Evolutionary conservation across 352 stramenopile genomes (phyloP), one percentile per base, ranked within the genome.

Genomic region (Pythium biforme): DNA sequence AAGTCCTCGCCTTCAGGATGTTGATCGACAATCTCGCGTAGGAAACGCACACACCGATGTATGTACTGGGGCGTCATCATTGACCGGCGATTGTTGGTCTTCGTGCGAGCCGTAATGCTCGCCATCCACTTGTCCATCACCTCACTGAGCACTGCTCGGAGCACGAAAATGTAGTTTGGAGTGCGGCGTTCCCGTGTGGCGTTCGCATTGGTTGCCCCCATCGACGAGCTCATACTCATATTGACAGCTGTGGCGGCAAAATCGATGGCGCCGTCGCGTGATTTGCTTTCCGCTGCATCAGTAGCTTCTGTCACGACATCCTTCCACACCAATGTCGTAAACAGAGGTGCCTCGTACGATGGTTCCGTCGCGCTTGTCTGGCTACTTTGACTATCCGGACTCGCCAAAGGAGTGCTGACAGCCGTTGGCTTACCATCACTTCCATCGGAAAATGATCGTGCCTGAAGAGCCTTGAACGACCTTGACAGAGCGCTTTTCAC

Each of bases 71-170:
- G 87, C 9, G 82, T 90, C 59, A 87, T 87, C 57, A 94, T 90
- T 22, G 85, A 86, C 10, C 86, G 77, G 50, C 83, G 81, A 61
- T 75, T 88, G 62, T 91, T 92, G 11, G 64, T 78, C 50, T 91
- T 92, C 22, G 79, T 70, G 2, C 82, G 71, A 25, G 76, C 69
- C 5, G 72, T 79, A 11, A 92, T 76, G 41, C 85, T 90, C 19
- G 83, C 81, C 81, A 94, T 90, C 87, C 87, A 95, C 62, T 95
- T 95, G 69, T 95, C 85, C 87, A 95, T 94, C 5, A 83, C 79
- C 62, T 95, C 87, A 49, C 75, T 92, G 34, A 95, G 68, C 26
- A 94, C 73, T 22, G 83, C 87, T 48, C 87, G 76, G 19, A 95
- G 79, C 50, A 95, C 88, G 62, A 95, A 95, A 23, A 94, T 75